Base-by-base conservation (phyloP, 2,329 filamentous ascomycete genomes). In the Aureobasidium sp. region DNA sequence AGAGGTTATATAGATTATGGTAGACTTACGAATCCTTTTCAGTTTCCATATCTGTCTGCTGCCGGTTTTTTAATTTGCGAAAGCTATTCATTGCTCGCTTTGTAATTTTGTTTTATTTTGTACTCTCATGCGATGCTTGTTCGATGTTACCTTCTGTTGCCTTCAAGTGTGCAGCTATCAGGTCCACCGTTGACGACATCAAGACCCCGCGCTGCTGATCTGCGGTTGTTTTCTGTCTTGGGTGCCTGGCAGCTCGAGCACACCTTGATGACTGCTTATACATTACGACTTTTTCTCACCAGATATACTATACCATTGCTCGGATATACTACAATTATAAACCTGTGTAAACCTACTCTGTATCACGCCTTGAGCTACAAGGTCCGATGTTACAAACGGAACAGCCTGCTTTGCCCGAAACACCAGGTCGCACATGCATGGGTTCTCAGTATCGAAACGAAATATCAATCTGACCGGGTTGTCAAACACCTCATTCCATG, bases 371-470 rank as follows among this genome's bases (percentile, higher is more conserved):
- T 20, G 24, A 7, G 13, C 26, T 27, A 15, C 36, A 10, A 27
- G 50, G 50, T 32, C 37, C 8, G 51, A 36, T 32, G 51, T 43
- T 32, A 43, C 51, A 43, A 32, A 55, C 43, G 43, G 12, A 39
- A 48, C 55, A 59, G 34, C 55, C 29, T 46, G 53, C 27, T 57
- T 36, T 46, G 26, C 27, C 3, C 29, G 32, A 48, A 47, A 48
- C 55, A 59, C 32, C 55, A 29, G 34, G 55, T 48, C 43, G 55
- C 43, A 59, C 55, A 48, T 48, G 32, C 20, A 34, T 48, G 10
- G 55, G 13, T 48, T 39, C 10, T 20, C 17, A 29, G 17, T 17
- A 48, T 48, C 32, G 34, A 48, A 37, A 34, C 17, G 12, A 44
- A n/a, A 24, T 36, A 46, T 13, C 26, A 36, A 26, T 17, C 26